Evolutionary conservation across 2,329 filamentous ascomycete genomes (phyloP).

Genomic region (Talaromyces pinophilus): DNA sequence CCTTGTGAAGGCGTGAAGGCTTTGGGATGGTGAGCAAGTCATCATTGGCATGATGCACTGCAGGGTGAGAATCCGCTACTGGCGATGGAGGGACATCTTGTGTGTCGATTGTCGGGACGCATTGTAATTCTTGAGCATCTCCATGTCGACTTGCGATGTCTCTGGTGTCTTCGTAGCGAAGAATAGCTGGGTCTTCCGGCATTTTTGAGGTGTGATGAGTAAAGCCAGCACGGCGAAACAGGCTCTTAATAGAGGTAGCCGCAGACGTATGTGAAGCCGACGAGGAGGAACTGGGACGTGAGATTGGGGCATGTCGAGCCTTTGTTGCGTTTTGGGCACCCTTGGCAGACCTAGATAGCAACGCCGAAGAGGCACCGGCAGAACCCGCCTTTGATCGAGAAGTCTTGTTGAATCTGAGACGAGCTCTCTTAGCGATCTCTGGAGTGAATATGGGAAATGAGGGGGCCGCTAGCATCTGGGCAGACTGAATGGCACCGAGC

Average conservation of each 20-base stretch:
- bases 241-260: slow-evolving; percentile 12
- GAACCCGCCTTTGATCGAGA: not conserved
- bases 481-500: slow-evolving; percentile 15
- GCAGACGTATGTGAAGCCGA: slow-evolving; percentile 15
- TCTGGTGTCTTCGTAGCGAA: not conserved
- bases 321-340: not conserved
- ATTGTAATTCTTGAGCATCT: slow-evolving; percentile 11
- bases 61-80: not conserved
- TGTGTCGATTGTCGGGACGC: not conserved
- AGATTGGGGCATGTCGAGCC: slow-evolving; percentile 25
- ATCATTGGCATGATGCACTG: not conserved
- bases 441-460: slow-evolving; percentile 20
- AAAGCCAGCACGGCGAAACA: slow-evolving; percentile 38
- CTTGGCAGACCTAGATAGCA: not conserved
- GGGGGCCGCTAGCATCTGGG: slow-evolving; percentile 19
- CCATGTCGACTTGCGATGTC: not conserved
- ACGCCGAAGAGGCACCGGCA: slow-evolving; percentile 25
- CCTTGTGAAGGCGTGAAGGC: slow-evolving; percentile 25
- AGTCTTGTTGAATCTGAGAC: slow-evolving; percentile 5
- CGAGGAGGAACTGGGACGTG: not conserved
- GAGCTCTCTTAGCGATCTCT: slow-evolving; percentile 7
- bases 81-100: not conserved
- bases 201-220: slow-evolving; percentile 34
- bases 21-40: slow-evolving; percentile 22
- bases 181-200: slow-evolving; percentile 16